Percentiles rank a stretch among this genome's conserved stretches.
phyloP scores from a whole-genome alignment of 306 rosid species.

The Albizia julibrissin region DNA sequence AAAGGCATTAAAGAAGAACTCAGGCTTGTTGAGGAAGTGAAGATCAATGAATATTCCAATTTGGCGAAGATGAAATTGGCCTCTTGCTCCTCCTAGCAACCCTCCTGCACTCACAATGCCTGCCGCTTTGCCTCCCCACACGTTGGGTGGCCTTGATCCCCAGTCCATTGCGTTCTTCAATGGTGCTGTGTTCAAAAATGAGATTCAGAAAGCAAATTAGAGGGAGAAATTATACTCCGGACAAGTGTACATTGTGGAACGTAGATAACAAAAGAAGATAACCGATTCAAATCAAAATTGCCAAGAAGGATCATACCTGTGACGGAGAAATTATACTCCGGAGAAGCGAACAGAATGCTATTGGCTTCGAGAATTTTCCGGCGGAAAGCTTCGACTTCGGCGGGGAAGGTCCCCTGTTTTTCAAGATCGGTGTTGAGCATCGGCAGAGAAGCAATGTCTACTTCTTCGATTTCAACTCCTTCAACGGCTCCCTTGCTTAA shows the following conservation, averaged over 20 bases:
- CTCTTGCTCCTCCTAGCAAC: conserved; percentile 42
- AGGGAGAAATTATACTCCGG: neutral
- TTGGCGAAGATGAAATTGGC: conserved; percentile 66
- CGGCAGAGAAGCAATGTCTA: conserved; percentile 65
- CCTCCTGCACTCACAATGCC: conserved; percentile 21
- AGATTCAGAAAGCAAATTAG: neutral
- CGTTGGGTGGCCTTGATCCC: conserved; percentile 67
- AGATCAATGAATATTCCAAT: conserved; percentile 61
- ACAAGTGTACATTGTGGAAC: neutral
- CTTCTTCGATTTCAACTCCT: conserved; percentile 59
- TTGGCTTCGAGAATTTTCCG: conserved; percentile 62
- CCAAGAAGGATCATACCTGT: conserved; percentile 32
- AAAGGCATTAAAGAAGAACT: conserved; percentile 45
- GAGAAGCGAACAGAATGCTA: conserved; percentile 72
- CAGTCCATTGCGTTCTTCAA: conserved; percentile 67
- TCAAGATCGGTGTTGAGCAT: conserved; percentile 77
- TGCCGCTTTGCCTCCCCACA: conserved; percentile 60
- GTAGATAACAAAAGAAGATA: neutral
- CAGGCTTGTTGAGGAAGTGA: conserved; percentile 70
- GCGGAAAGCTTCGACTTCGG: conserved; percentile 66
- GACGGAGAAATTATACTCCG: conserved; percentile 77
- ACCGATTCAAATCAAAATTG: neutral
- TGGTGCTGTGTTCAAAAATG: conserved; percentile 34
- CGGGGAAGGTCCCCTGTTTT: conserved; percentile 51
- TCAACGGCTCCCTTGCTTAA: conserved; percentile 41